Percentiles rank a stretch among this genome's conserved stretches.
Conservation (phyloP, 768 basidiomycete genomes). For the Tylopilus plumbeoviolaceoides region DNA sequence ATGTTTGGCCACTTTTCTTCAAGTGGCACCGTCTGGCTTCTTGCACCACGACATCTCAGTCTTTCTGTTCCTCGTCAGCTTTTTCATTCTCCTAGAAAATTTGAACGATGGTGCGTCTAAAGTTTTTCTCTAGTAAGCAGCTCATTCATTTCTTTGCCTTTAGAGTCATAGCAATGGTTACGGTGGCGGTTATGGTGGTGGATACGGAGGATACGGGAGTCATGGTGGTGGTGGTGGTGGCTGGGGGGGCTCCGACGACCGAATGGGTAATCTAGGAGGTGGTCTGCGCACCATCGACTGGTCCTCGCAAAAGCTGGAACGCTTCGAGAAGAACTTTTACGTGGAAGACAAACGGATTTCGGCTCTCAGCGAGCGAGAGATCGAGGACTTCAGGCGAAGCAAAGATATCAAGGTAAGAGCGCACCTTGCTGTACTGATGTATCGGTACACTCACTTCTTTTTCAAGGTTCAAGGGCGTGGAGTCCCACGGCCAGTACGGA, state of each 20-base stretch:
- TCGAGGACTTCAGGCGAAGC: constrained; percentile 76
- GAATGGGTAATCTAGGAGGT: constrained; percentile 78
- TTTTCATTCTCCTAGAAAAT: not conserved
- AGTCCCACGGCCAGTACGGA: constrained; percentile 85
- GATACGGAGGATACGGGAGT: constrained; percentile 25
- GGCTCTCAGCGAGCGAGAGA: constrained; percentile 73
- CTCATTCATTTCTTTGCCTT: not conserved
- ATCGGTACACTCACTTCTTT: not conserved
- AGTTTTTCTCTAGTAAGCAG: not conserved
- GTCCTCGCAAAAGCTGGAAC: constrained; percentile 64
- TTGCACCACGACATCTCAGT: constrained; percentile 22
- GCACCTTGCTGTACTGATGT: not conserved
- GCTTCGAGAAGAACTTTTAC: constrained; percentile 98
- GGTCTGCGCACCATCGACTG: constrained; percentile 85
- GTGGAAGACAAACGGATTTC: constrained; percentile 84
- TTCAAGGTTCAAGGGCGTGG: constrained; percentile 78
- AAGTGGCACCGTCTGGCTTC: constrained; percentile 7
- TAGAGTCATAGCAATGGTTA: constrained; percentile 34
- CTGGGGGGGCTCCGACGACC: constrained; percentile 48
- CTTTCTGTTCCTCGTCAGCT: not conserved
- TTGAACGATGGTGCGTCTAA: constrained; percentile 18
- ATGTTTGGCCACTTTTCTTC: constrained; percentile 17
- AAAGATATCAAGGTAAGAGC: constrained; percentile 83
- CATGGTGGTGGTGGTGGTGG: constrained; percentile 28
- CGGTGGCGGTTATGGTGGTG: constrained; percentile 29